phyloP scores from a whole-genome alignment of 257 asterid genomes.

The Lycium ferocissimum region DNA sequence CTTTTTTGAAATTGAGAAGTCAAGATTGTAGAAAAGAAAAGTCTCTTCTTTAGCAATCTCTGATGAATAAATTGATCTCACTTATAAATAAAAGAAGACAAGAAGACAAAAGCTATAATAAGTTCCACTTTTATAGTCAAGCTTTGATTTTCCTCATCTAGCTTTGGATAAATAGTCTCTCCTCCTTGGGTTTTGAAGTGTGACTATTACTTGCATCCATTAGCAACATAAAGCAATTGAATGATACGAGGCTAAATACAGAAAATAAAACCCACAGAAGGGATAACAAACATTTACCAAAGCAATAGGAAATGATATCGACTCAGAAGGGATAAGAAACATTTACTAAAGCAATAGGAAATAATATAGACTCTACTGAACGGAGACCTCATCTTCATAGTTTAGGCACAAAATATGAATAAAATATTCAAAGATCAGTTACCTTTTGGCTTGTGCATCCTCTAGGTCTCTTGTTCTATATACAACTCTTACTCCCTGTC shows the following conservation, averaged over 20 bases:
- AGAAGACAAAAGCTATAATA: neutral
- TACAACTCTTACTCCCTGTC: conserved; percentile 42
- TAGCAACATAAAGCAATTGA: conserved; percentile 13
- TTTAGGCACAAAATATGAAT: conserved; percentile 12
- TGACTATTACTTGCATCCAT: neutral
- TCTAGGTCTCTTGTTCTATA: conserved; percentile 44
- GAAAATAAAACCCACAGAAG: neutral
- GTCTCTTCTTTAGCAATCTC: neutral
- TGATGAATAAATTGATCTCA: neutral
- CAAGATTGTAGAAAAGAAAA: neutral
- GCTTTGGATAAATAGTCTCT: neutral
- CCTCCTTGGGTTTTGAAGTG: neutral
- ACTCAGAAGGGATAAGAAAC: neutral
- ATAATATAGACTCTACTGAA: neutral
- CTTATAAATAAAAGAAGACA: neutral
- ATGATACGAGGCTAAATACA: neutral
- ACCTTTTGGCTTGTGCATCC: conserved; percentile 46
- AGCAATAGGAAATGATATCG: neutral
- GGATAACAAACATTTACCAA: neutral
- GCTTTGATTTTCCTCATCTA: neutral
- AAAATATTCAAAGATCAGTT: neutral
- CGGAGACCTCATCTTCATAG: neutral
- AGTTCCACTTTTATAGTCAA: neutral
- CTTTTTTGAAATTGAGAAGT: neutral
- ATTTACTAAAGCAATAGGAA: neutral